Evolutionary conservation across 495 filamentous ascomycete genomes (phyloP), one percentile per base, ranked within the genome.

Genomic region (Aspergillus funiculosus): DNA sequence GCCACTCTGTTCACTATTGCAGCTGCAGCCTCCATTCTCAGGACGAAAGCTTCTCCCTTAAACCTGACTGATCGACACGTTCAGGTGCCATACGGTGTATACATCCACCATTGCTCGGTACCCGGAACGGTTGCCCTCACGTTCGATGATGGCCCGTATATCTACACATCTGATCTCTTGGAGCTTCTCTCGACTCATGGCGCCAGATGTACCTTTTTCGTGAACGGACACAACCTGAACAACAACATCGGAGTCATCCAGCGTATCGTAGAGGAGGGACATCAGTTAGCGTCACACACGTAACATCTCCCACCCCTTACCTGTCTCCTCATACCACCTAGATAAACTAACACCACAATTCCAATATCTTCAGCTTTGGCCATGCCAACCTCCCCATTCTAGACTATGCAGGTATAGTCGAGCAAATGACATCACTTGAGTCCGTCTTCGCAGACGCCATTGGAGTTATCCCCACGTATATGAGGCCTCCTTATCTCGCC

Each of bases 221-320:
- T 89, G 15, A 85, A 79, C 2, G 85, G 85, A 81, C 56, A 52
- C 26, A 42, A 46, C 21, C 39, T 80, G 1, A 48, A 66, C 17
- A 70, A 63, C 2, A 67, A 68, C 13, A 62, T 68, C 9, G 64
- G 71, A 11, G 60, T 86, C 7, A 79, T 89, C 15, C 50, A 71
- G 62, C 81, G 85, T 32, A 81, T 77, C 68, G 55, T 71, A 46
- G 61, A 68, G 19, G 72, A 75, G 38, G 86, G 86, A 0, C 87
- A 92, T 54, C 87, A 89, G 54, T 64, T 92, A 28, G 86, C 77
- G 5, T 82, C 79, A 43, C 87, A 92, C 53, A 89, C 85, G 30
- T 92, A 79, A 27, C 57, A 54, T 13, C 9, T 25, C 9, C 17
- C 34, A 40, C 18, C 44, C 35, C 20, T 11, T 34, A 9, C 8